Conservation (phyloP, 306 rosid species). For the Pyrus communis region DNA sequence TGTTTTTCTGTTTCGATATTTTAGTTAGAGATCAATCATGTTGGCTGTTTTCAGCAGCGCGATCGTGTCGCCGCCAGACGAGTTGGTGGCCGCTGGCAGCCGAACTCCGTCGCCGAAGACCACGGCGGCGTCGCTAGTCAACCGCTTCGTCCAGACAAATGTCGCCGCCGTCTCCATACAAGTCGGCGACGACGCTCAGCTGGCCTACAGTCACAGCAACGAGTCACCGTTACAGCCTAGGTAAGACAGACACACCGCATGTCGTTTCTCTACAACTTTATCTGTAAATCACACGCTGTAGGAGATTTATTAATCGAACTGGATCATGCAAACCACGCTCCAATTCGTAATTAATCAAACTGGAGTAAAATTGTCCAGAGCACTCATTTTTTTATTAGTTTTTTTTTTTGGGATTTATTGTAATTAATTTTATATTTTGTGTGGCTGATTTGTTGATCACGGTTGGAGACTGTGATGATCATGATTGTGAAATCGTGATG, state of each 20-base stretch:
- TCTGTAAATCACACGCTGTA: no score
- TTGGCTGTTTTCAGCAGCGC: conserved; percentile 84
- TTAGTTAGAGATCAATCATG: conserved; percentile 28
- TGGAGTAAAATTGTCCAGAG: no score
- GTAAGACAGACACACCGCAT: conserved; percentile 24
- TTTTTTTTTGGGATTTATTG: neutral
- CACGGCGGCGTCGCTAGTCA: conserved; percentile 42
- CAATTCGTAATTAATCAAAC: neutral
- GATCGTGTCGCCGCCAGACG: conserved; percentile 78
- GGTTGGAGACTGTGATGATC: neutral
- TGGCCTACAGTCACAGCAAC: conserved; percentile 67
- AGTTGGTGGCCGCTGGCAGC: conserved; percentile 84
- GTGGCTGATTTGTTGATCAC: neutral
- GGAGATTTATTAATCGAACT: no score
- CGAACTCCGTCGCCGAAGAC: conserved; percentile 86
- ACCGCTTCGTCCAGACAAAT: conserved; percentile 51
- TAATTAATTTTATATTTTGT: neutral
- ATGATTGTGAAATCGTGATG: neutral
- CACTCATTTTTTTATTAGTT: neutral
- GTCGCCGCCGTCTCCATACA: conserved; percentile 55
- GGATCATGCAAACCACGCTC: neutral
- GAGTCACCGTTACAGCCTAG: conserved; percentile 70
- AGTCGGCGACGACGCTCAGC: conserved; percentile 61
- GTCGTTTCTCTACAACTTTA: neutral
- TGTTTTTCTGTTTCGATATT: neutral